These are phyloP conservation scores for Penicillium alfredii DNA, from an alignment of 495 filamentous ascomycete species.

Conservation along the genomic window DNA sequence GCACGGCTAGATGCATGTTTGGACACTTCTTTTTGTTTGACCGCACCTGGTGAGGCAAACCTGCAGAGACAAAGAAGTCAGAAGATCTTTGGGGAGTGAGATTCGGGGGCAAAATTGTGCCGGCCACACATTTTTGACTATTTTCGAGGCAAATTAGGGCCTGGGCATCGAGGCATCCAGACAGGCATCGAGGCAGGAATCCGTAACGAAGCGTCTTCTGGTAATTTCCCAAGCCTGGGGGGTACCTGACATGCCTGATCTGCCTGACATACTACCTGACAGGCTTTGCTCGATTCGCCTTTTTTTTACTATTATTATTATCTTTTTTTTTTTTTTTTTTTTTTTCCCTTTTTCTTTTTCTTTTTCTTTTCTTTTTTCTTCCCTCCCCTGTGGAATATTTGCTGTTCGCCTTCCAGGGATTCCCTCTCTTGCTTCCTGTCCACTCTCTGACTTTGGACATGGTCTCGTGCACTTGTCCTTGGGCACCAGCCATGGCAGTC, in stretches of 20 bases:
- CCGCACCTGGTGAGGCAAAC: constrained; percentile 25
- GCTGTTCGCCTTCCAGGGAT: constrained; percentile 27
- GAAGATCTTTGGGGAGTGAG: too few relatives aligned
- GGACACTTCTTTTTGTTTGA: constrained; percentile 25
- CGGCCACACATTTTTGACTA: too few relatives aligned
- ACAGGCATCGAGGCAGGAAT: constrained; percentile 25
- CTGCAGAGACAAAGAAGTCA: constrained; percentile 26
- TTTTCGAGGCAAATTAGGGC: constrained; percentile 21
- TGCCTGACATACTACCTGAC: too few relatives aligned
- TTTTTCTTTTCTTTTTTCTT: constrained; percentile 15
- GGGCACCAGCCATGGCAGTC: constrained; percentile 25
- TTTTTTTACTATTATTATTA: too few relatives aligned
- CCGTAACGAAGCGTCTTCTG: too few relatives aligned
- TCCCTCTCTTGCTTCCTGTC: constrained; percentile 21
- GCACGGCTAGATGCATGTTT: constrained; percentile 27
- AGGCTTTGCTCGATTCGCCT: constrained; percentile 21
- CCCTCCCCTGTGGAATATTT: constrained; percentile 27
- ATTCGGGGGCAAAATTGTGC: constrained; percentile 12
- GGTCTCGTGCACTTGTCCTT: constrained; percentile 26
- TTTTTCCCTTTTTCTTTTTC: neutral
- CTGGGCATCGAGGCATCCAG: too few relatives aligned
- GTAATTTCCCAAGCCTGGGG: constrained; percentile 18
- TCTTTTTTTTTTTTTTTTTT: too few relatives aligned
- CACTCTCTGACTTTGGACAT: constrained; percentile 20
- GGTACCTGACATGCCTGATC: constrained; percentile 17